A percentile compares a stretch with the other conserved stretches of the same genome.
Evolutionary conservation across 1,284 basidiomycete genomes (phyloP).

Genomic region (Cystobasidium pallidum): DNA sequence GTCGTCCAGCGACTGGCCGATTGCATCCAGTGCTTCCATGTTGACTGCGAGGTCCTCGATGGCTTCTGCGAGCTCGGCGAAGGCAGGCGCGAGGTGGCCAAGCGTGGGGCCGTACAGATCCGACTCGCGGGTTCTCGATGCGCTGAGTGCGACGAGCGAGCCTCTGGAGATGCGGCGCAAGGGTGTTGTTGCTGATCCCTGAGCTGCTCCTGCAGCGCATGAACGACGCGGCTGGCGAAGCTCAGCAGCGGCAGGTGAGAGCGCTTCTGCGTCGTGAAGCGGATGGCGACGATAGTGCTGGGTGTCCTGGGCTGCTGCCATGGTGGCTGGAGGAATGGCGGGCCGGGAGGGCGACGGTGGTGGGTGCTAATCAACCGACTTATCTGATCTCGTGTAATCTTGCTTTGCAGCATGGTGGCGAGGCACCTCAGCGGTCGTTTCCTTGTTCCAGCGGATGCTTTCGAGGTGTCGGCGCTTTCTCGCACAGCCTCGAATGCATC

Average conservation of each 20-base stretch:
- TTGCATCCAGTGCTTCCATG: conserved; percentile 52
- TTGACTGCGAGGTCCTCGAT: conserved; percentile 55
- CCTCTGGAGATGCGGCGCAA: conserved; percentile 44
- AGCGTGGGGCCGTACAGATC: conserved; percentile 51
- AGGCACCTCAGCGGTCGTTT: too few relatives aligned
- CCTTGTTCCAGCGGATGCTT: too few relatives aligned
- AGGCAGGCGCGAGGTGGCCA: conserved; percentile 53
- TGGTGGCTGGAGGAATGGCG: background rate
- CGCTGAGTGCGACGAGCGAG: conserved; percentile 33
- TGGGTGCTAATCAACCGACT: too few relatives aligned
- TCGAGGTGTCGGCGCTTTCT: too few relatives aligned
- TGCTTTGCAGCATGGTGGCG: too few relatives aligned
- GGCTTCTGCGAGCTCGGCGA: conserved; percentile 56
- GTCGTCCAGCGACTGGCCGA: conserved; percentile 54
- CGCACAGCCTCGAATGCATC: too few relatives aligned
- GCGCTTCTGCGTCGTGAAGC: background rate
- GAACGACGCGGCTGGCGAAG: conserved; percentile 17
- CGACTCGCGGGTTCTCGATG: conserved; percentile 21
- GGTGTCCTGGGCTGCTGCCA: too few relatives aligned
- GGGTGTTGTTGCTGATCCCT: conserved; percentile 29
- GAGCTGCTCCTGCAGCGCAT: background rate
- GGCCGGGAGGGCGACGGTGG: background rate
- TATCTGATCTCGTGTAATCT: background rate
- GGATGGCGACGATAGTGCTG: too few relatives aligned
- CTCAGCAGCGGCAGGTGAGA: background rate